Conservation (phyloP, 352 stramenopile genomes). For the Globisporangium apiculatum region DNA sequence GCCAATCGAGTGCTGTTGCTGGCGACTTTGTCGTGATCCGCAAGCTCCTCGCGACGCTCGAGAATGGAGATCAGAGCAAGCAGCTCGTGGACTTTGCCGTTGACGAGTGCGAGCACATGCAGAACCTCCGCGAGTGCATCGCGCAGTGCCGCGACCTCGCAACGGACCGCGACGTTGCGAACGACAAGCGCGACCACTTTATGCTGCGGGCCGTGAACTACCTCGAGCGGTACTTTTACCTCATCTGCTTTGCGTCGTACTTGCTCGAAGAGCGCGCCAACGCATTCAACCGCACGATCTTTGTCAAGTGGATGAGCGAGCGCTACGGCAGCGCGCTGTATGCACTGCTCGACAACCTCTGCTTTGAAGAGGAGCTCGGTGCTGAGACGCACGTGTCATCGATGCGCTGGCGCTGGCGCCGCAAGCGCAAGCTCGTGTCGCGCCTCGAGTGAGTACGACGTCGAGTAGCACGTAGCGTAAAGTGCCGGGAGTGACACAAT, state of each 20-base stretch:
- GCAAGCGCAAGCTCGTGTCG: conserved; percentile 80
- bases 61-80: conserved; percentile 65
- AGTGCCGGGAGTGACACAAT: too few species aligned
- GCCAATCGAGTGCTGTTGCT: conserved; percentile 43
- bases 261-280: conserved; percentile 56
- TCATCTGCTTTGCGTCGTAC: conserved; percentile 87
- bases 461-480: too few species aligned
- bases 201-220: conserved; percentile 87
- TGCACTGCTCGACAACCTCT: conserved; percentile 80
- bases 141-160: conserved; percentile 70
- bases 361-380: conserved; percentile 76
- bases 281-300: conserved; percentile 49
- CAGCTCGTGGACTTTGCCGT: conserved; percentile 65
- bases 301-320: conserved; percentile 82
- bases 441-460: conserved; percentile 44
- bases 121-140: conserved; percentile 83
- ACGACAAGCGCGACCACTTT: conserved; percentile 68
- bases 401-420: conserved; percentile 86
- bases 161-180: conserved; percentile 59
- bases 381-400: conserved; percentile 73
- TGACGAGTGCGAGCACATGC: conserved; percentile 76
- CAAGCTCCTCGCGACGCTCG: conserved; percentile 55
- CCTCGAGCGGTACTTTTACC: conserved; percentile 85
- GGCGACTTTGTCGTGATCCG: conserved; percentile 72
- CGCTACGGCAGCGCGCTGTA: conserved; percentile 80